A percentile compares a stretch with the other conserved stretches of the same genome.
Evolutionary conservation across 2,329 filamentous ascomycete genomes (phyloP).

Genomic region (Alternaria atra): DNA sequence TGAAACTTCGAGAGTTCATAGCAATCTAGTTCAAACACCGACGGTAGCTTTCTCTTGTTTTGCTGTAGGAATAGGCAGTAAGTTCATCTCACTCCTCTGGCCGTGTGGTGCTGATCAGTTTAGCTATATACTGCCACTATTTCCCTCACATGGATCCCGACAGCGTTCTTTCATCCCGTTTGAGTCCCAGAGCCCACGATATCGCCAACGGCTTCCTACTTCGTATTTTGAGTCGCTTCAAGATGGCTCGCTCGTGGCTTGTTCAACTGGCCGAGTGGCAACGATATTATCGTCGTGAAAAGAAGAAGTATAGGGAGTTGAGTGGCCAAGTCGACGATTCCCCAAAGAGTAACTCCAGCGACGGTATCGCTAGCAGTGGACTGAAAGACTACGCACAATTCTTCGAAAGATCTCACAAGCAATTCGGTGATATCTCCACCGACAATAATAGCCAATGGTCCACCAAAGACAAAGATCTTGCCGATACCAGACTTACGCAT

Average conservation of each 20-base stretch:
- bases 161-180: conserved; percentile 56
- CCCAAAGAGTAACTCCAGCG: conserved; percentile 29
- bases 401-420: conserved; percentile 33
- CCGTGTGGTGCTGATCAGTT: conserved; percentile 2
- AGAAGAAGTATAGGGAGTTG: conserved; percentile 20
- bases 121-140: conserved; percentile 69
- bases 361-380: conserved; percentile 24
- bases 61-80: conserved; percentile 69
- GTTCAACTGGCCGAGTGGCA: conserved; percentile 19
- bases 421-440: conserved; percentile 26
- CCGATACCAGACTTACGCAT: conserved; percentile 23
- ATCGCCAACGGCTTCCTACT: conserved; percentile 26
- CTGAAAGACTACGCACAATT: conserved; percentile 26
- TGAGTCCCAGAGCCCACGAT: conserved; percentile 27
- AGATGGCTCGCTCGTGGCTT: conserved; percentile 24
- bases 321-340: conserved; percentile 28
- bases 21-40: conserved; percentile 71
- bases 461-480: conserved; percentile 18
- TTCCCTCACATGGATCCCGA: conserved; percentile 74
- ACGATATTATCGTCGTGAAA: conserved; percentile 19
- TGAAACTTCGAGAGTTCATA: conserved; percentile 56
- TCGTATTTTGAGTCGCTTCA: conserved; percentile 26
- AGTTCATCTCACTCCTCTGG: conserved; percentile 10
- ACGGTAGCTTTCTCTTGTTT: conserved; percentile 73
- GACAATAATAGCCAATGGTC: conserved; percentile 15